Evolutionary conservation across 1,284 basidiomycete genomes (phyloP).

Genomic region (Irpex sp.): DNA sequence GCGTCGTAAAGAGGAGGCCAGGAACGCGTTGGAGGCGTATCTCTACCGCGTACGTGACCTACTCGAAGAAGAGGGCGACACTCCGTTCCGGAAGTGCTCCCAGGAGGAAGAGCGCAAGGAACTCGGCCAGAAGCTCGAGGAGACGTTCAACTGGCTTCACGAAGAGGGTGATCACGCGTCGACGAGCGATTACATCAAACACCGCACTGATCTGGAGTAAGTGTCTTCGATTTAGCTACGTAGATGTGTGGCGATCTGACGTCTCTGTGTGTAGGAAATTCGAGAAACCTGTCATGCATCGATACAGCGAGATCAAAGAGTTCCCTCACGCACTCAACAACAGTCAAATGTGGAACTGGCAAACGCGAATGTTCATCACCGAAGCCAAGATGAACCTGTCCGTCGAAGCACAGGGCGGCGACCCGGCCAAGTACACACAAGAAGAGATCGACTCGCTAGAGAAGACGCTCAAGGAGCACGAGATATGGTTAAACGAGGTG

Average conservation of each 20-base stretch:
- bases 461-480: constrained; percentile 71
- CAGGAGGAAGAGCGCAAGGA: constrained; percentile 66
- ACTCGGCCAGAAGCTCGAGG: constrained; percentile 64
- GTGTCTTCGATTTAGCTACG: constrained; percentile 27
- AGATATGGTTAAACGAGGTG: constrained; percentile 74
- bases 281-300: constrained; percentile 80
- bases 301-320: constrained; percentile 83
- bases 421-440: constrained; percentile 74
- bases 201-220: constrained; percentile 79
- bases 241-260: not conserved
- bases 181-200: constrained; percentile 68
- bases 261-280: constrained; percentile 48
- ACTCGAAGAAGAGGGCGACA: constrained; percentile 61
- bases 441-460: constrained; percentile 81
- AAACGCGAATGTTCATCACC: constrained; percentile 74
- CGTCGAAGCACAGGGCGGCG: constrained; percentile 48
- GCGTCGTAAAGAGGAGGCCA: constrained; percentile 81
- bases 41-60: constrained; percentile 89
- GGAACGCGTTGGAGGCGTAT: constrained; percentile 90
- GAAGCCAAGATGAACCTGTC: constrained; percentile 77
- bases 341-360: constrained; percentile 81
- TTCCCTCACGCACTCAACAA: constrained; percentile 73
- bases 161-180: constrained; percentile 86
- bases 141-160: constrained; percentile 80
- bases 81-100: constrained; percentile 80